phyloP scores from a whole-genome alignment of 2,329 filamentous ascomycete species.

The Diaporthe vexans region DNA sequence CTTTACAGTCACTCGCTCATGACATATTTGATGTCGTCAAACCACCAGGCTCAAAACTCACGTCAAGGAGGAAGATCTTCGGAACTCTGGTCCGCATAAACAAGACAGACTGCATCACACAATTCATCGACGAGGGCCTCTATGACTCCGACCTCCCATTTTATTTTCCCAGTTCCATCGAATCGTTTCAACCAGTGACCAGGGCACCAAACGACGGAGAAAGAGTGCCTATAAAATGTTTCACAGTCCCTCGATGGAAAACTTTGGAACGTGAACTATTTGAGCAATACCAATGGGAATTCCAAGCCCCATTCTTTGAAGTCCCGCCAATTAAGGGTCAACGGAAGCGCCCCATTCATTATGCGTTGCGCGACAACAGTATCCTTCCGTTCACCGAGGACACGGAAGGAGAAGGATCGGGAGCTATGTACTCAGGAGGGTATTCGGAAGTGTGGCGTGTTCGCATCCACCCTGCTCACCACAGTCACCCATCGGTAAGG shows the following conservation, averaged over 20 bases:
- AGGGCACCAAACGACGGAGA: not conserved
- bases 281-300: slow-evolving; percentile 33
- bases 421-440: slow-evolving; percentile 12
- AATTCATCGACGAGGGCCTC: slow-evolving; percentile 16
- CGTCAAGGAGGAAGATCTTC: slow-evolving; percentile 31
- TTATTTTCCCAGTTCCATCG: not conserved
- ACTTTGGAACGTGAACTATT: not conserved
- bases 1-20: not conserved
- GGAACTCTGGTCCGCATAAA: slow-evolving; percentile 14
- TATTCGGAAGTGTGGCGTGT: slow-evolving; percentile 31
- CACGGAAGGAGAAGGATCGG: not conserved
- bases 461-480: slow-evolving; percentile 32
- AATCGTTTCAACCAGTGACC: not conserved
- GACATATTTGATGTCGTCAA: not conserved
- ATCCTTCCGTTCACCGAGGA: slow-evolving; percentile 33
- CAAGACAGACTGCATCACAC: not conserved
- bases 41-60: not conserved
- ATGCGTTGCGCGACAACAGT: not conserved
- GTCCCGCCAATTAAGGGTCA: not conserved
- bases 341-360: slow-evolving; percentile 6
- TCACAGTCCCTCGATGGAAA: not conserved
- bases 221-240: not conserved
- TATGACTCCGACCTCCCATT: slow-evolving; percentile 31
- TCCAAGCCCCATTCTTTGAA: slow-evolving; percentile 18
- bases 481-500: slow-evolving; percentile 19